Evolutionary conservation across 208 protist species (phyloP), one percentile per base, ranked within the genome.

Genomic region (Leishmania martiniquensis): DNA sequence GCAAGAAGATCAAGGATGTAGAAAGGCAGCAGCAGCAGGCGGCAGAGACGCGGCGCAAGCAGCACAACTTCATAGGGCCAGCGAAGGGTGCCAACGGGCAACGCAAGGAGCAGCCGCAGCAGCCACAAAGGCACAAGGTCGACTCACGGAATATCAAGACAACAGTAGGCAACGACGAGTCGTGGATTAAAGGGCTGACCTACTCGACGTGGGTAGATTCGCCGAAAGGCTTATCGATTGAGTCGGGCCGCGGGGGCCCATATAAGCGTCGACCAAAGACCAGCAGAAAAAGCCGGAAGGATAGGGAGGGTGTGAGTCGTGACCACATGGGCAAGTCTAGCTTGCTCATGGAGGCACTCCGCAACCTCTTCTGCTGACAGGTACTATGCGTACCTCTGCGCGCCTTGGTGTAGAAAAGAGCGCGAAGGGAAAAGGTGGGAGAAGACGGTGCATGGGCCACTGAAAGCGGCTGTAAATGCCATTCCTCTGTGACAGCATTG

Each of bases 171-270:
- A 85, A 82, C 75, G 86, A 89, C 39, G 63, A 80, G 15, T 79
- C 77, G 52, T 89, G 86, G 86, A 63, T 89, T 54, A 76, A 89
- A 29, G 75, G 76, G 3, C 67, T 85, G 4, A 76, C 78, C 22
- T 79, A 87, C 68, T 84, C 80, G 12, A 89, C 77, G 20, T 85
- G 80, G 82, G 75, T 89, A 9, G 83, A 87, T 47, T 87, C 86
- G 6, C 86, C 86, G n/a, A 78, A 62, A 6, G 78, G 68, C 0
- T 69, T 65, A 66, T 68, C 82, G 20, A 72, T 75, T 10, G 54
- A 63, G 9, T 22, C 78, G n/a, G 81, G 77, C 45, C 57, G 57
- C 51, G 62, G 62, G 20, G 62, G 59, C 9, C 75, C 72, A n/a
- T 85, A 83, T 62, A 88, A 87, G 79, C 83, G 83, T n/a, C 65